phyloP scores from a whole-genome alignment of 2,329 filamentous ascomycete genomes.

The Aspergillus eucalypticola region DNA sequence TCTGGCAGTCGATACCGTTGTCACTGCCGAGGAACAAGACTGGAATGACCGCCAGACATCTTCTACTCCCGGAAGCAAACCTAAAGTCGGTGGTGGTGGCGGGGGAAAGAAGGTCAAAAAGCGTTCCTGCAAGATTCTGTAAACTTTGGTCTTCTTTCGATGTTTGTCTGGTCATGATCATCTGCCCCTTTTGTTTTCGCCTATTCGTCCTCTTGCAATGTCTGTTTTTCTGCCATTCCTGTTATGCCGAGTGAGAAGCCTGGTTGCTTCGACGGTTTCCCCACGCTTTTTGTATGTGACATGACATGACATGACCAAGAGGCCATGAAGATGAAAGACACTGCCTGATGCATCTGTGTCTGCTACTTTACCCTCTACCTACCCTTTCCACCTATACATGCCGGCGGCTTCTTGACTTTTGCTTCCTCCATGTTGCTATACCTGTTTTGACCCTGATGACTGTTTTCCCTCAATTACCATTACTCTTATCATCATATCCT shows the following conservation, averaged over 20 bases:
- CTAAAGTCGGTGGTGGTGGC: conserved; percentile 40
- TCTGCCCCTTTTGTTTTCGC: conserved; percentile 2
- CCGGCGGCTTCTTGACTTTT: conserved; percentile 27
- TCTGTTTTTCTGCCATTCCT: conserved; percentile 15
- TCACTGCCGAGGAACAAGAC: conserved; percentile 72
- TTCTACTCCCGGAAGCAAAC: conserved; percentile 22
- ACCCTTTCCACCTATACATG: conserved; percentile 16
- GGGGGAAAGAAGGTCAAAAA: conserved; percentile 72
- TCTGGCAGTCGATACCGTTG: conserved; percentile 83
- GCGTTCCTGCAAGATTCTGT: conserved; percentile 79
- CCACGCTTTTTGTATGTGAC: conserved; percentile 23
- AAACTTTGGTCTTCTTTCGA: conserved; percentile 32
- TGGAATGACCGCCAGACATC: conserved; percentile 31
- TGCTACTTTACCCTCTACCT: conserved; percentile 18
- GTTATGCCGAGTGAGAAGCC: conserved; percentile 30
- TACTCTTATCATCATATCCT: conserved; percentile 13
- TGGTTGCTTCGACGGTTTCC: conserved; percentile 37
- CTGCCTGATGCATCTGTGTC: conserved; percentile 14
- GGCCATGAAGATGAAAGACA: not conserved
- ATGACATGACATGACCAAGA: conserved; percentile 12
- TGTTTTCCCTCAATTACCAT: conserved; percentile 14
- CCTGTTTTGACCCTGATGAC: conserved; percentile 18
- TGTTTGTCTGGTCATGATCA: conserved; percentile 1
- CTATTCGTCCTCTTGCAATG: not conserved
- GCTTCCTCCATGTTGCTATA: conserved; percentile 23